Evolutionary conservation across 768 basidiomycete species (phyloP).

Genomic region (Imleria badia): DNA sequence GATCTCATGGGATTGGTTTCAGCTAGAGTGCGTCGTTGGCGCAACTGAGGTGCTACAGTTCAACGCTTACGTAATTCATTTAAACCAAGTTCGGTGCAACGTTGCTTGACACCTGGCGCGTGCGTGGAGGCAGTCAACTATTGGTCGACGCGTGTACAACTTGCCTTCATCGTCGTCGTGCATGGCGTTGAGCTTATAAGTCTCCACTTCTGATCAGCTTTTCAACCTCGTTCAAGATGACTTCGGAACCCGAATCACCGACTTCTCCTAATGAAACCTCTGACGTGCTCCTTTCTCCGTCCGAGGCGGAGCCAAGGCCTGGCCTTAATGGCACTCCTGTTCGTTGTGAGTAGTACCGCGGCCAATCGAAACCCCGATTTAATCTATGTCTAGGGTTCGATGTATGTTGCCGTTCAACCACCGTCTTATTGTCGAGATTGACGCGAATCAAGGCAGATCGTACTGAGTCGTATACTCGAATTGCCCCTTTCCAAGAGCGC

Average conservation of each 20-base stretch:
- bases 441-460: constrained; percentile 63
- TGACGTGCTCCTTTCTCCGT: constrained; percentile 47
- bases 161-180: background rate
- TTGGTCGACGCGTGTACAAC: background rate
- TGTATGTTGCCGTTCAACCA: constrained; percentile 49
- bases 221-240: constrained; percentile 12
- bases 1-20: constrained; percentile 8
- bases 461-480: constrained; percentile 80
- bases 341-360: constrained; percentile 58
- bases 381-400: constrained; percentile 65
- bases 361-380: constrained; percentile 1
- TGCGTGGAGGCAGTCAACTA: constrained; percentile 4
- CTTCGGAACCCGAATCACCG: constrained; percentile 27
- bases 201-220: background rate
- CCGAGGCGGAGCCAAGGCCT: constrained; percentile 66
- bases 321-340: constrained; percentile 75
- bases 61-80: constrained; percentile 11
- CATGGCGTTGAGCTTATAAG: constrained; percentile 1
- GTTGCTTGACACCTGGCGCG: background rate
- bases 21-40: background rate
- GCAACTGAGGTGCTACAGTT: constrained; percentile 12
- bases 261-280: constrained; percentile 60
- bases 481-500: constrained; percentile 79
- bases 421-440: constrained; percentile 16
- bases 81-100: no score